Evolutionary conservation across 2,329 filamentous ascomycete species (phyloP).

Genomic region (Beauveria caledonica): DNA sequence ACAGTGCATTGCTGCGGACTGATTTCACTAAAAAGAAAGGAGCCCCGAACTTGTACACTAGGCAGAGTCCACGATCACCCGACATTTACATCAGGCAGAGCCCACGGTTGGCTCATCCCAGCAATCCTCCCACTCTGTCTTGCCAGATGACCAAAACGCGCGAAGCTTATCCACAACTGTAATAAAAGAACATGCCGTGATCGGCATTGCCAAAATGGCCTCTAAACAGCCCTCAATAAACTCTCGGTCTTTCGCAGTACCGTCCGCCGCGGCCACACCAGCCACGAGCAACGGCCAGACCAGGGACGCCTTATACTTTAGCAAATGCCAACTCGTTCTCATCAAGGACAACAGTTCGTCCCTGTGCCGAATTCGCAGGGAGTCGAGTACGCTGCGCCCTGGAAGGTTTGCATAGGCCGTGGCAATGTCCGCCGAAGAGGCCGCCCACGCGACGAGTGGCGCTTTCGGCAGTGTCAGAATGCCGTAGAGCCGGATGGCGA

Average conservation of each 20-base stretch:
- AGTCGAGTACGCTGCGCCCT: not conserved
- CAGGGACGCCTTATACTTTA: not conserved
- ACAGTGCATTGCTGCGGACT: not conserved
- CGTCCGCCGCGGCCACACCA: not conserved
- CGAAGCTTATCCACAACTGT: not conserved
- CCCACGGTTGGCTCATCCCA: slow-evolving; percentile 1
- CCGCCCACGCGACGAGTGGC: not conserved
- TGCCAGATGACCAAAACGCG: not conserved
- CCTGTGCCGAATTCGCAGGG: not conserved
- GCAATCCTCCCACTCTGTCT: not conserved
- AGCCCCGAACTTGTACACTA: not conserved
- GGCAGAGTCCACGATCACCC: too few relatives aligned
- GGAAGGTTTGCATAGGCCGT: not conserved
- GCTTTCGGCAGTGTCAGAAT: not conserved
- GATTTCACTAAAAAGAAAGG: not conserved
- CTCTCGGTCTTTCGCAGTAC: not conserved
- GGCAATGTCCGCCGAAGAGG: not conserved
- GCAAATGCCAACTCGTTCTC: not conserved
- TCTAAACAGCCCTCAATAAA: not conserved
- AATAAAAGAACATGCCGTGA: not conserved
- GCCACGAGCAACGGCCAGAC: not conserved
- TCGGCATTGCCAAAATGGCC: not conserved
- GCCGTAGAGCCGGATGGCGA: not conserved
- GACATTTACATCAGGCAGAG: not conserved
- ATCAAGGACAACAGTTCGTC: not conserved